Conservation (phyloP, 2,329 filamentous ascomycete genomes). For the Colletotrichum melonis region DNA sequence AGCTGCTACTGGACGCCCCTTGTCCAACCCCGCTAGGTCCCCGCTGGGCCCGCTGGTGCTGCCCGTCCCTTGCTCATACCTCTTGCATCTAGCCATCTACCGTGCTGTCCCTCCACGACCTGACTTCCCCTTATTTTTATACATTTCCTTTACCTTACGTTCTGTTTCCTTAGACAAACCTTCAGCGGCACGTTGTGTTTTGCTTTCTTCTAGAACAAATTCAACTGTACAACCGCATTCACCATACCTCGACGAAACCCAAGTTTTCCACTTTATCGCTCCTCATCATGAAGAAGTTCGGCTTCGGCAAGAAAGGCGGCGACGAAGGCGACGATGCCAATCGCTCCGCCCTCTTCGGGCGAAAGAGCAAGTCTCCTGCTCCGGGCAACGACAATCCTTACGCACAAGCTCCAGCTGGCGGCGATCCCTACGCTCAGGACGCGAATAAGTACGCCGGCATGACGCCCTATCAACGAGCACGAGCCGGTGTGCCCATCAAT, state of each 20-base stretch:
- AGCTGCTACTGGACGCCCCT: slow-evolving; percentile 17
- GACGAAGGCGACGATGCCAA: slow-evolving; percentile 63
- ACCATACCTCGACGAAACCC: background rate
- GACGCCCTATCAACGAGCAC: slow-evolving; percentile 45
- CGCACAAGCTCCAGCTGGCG: slow-evolving; percentile 58
- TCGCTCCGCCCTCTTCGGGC: slow-evolving; percentile 63
- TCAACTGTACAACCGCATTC: background rate
- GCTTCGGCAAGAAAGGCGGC: slow-evolving; percentile 68
- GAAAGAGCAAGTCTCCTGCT: slow-evolving; percentile 63
- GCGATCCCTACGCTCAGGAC: slow-evolving; percentile 65
- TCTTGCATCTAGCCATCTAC: slow-evolving; percentile 11
- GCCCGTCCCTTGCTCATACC: background rate
- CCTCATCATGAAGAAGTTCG: slow-evolving; percentile 68
- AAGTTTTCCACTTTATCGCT: slow-evolving; percentile 4
- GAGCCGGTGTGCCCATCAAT: slow-evolving; percentile 44
- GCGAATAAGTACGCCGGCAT: slow-evolving; percentile 56
- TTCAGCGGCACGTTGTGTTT: slow-evolving; percentile 28
- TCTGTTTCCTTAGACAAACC: slow-evolving; percentile 1
- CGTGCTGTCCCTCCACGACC: slow-evolving; percentile 12
- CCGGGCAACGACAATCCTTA: slow-evolving; percentile 66
- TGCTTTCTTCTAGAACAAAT: slow-evolving; percentile 17
- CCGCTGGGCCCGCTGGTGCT: slow-evolving; percentile 6
- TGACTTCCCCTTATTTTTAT: slow-evolving; percentile 13
- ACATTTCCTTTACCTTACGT: background rate
- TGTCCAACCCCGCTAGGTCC: background rate